phyloP scores from a whole-genome alignment of 148 eudicot species.

The Mesembryanthemum crystallinum region DNA sequence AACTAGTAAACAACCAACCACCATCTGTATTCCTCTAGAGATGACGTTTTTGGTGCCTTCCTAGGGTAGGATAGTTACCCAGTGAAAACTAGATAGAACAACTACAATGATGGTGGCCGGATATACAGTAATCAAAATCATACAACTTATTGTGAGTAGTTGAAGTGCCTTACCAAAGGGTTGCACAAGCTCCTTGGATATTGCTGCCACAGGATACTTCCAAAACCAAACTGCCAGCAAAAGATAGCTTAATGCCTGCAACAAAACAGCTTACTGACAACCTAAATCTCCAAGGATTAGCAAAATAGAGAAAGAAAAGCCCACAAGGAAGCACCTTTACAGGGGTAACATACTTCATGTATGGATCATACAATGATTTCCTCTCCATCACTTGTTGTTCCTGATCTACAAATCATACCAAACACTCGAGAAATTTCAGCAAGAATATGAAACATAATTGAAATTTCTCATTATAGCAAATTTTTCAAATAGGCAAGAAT shows the following conservation, averaged over 20 bases:
- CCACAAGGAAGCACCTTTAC: conserved; percentile 52
- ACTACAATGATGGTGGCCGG: neutral
- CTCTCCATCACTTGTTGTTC: conserved; percentile 56
- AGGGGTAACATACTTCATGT: conserved; percentile 53
- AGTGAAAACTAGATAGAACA: neutral
- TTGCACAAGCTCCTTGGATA: conserved; percentile 81
- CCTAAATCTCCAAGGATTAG: conserved; percentile 9
- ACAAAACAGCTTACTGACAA: conserved; percentile 13
- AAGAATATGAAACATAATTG: neutral
- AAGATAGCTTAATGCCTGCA: conserved; percentile 59
- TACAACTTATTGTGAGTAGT: neutral
- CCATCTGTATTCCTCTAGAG: neutral
- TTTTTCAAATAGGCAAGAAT: neutral
- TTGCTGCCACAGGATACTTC: conserved; percentile 73
- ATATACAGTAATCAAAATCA: neutral
- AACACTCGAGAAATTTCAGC: conserved; percentile 10
- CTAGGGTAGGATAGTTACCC: neutral
- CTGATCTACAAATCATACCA: conserved; percentile 44
- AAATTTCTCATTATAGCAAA: too few relatives aligned
- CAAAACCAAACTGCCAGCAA: conserved; percentile 76
- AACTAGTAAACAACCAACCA: neutral
- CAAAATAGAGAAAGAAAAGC: conserved; percentile 12
- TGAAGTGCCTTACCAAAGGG: conserved; percentile 59
- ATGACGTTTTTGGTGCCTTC: neutral
- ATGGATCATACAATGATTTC: conserved; percentile 57